These are phyloP conservation scores for Fremontodendron californicum DNA, from an alignment of 345 rosid species.

Conservation along the genomic window DNA sequence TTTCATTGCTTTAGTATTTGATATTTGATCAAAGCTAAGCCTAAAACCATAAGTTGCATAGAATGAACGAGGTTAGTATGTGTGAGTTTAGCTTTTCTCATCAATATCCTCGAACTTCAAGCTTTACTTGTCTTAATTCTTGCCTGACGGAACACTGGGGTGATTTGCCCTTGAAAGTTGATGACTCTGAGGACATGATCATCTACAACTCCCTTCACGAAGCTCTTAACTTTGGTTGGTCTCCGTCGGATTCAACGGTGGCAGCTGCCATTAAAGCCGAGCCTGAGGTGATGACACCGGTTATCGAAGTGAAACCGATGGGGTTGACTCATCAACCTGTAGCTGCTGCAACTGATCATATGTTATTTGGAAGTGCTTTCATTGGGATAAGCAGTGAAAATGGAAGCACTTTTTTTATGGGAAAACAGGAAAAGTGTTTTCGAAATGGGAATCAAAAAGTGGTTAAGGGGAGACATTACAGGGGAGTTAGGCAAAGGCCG, in stretches of 20 bases:
- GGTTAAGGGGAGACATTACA: constrained; percentile 44
- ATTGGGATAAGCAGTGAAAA: not conserved
- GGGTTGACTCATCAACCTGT: constrained; percentile 9
- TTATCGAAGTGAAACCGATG: not conserved
- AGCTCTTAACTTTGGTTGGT: constrained; percentile 53
- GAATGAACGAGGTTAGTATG: constrained; percentile 6
- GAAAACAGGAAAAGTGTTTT: constrained; percentile 1
- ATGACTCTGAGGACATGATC: constrained; percentile 59
- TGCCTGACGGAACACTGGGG: constrained; percentile 64
- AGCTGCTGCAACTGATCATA: not conserved
- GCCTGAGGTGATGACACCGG: constrained; percentile 12
- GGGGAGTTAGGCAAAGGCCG: constrained; percentile 74
- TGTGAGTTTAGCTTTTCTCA: constrained; percentile 11
- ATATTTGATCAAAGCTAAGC: not conserved
- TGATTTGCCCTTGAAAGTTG: constrained; percentile 46
- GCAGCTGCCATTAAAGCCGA: constrained; percentile 15
- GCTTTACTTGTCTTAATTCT: constrained; percentile 37
- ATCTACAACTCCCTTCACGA: constrained; percentile 53
- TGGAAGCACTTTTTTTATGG: not conserved
- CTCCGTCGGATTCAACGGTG: constrained; percentile 27
- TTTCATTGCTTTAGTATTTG: not conserved
- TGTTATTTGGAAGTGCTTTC: not conserved
- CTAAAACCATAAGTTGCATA: not conserved
- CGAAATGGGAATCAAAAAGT: not conserved
- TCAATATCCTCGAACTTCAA: constrained; percentile 25